These are phyloP conservation scores for Poronia punctata DNA, from an alignment of 495 filamentous ascomycete species.

Conservation along the genomic window DNA sequence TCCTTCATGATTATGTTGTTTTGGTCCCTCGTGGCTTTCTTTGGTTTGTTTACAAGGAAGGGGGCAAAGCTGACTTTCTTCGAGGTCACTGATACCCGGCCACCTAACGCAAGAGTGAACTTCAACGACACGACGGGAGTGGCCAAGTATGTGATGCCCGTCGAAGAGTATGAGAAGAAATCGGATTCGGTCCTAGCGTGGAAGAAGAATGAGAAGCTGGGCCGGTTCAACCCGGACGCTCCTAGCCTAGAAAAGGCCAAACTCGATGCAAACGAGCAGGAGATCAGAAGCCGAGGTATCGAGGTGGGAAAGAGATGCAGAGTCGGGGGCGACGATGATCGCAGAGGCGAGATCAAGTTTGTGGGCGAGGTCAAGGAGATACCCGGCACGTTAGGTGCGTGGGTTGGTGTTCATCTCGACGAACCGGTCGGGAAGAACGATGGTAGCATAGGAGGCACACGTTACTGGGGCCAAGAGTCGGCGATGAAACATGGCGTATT, in stretches of 20 bases:
- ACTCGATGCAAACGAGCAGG: constrained; percentile 54
- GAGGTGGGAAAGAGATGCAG: constrained; percentile 56
- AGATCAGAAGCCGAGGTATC: constrained; percentile 62
- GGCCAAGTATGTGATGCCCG: constrained; percentile 78
- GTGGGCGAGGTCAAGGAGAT: constrained; percentile 79
- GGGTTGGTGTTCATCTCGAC: constrained; percentile 80
- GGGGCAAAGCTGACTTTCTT: constrained; percentile 4
- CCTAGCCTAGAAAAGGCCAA: constrained; percentile 63
- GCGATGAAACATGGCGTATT: constrained; percentile 69
- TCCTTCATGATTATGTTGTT: too few species aligned
- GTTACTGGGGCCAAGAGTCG: constrained; percentile 66
- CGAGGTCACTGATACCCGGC: constrained; percentile 76
- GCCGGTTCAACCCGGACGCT: constrained; percentile 86
- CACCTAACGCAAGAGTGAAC: constrained; percentile 61
- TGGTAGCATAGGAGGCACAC: constrained; percentile 67
- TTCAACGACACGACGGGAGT: constrained; percentile 73
- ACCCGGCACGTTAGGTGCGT: constrained; percentile 61
- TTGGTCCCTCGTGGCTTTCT: too few species aligned
- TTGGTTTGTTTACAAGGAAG: background rate
- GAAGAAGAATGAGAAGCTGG: constrained; percentile 87
- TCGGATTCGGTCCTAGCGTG: constrained; percentile 83
- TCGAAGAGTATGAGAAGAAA: constrained; percentile 73
- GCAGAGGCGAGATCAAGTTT: constrained; percentile 77
- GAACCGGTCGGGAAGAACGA: constrained; percentile 90
- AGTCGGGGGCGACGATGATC: constrained; percentile 56